A percentile compares a stretch with the other conserved stretches of the same genome.
phyloP scores from a whole-genome alignment of 108 stramenopile genomes.

The Thalassiosira profunda region DNA sequence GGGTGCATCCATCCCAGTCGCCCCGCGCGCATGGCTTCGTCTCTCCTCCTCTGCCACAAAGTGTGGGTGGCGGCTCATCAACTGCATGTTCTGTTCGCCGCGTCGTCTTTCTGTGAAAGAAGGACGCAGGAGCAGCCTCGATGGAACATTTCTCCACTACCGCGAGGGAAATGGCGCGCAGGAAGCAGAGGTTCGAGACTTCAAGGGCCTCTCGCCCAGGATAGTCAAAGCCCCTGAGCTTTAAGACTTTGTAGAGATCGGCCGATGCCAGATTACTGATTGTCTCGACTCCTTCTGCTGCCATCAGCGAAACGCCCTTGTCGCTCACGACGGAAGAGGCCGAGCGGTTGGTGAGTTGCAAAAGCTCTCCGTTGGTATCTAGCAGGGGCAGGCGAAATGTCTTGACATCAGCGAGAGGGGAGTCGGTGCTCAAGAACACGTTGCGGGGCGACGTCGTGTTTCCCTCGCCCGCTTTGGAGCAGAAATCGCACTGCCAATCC shows the following conservation, averaged over 20 bases:
- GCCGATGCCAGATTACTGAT: slow-evolving; percentile 49
- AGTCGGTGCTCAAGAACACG: slow-evolving; percentile 24
- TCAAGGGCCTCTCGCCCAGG: slow-evolving; percentile 20
- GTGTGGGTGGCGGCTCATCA: neutral
- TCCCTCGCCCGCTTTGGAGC: neutral
- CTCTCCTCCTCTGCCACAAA: slow-evolving; percentile 39
- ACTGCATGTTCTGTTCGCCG: too few relatives aligned
- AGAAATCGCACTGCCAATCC: slow-evolving; percentile 35
- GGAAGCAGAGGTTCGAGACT: slow-evolving; percentile 42
- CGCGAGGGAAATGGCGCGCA: slow-evolving; percentile 32
- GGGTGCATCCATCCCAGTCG: slow-evolving; percentile 66
- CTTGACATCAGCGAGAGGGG: slow-evolving; percentile 20
- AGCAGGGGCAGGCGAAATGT: slow-evolving; percentile 20
- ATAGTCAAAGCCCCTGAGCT: slow-evolving; percentile 54
- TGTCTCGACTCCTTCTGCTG: slow-evolving; percentile 38
- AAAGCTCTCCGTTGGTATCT: slow-evolving; percentile 12
- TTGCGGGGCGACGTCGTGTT: neutral
- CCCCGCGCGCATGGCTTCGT: slow-evolving; percentile 26
- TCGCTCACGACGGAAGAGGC: slow-evolving; percentile 6
- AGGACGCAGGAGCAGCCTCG: neutral
- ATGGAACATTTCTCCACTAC: slow-evolving; percentile 44
- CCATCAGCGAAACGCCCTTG: slow-evolving; percentile 25
- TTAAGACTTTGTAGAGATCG: slow-evolving; percentile 39
- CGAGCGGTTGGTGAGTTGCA: slow-evolving; percentile 18
- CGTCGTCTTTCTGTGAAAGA: too few relatives aligned